Evolutionary conservation across 768 basidiomycete species (phyloP), one percentile per base, ranked within the genome.

Genomic region (Phylloporus sp.): DNA sequence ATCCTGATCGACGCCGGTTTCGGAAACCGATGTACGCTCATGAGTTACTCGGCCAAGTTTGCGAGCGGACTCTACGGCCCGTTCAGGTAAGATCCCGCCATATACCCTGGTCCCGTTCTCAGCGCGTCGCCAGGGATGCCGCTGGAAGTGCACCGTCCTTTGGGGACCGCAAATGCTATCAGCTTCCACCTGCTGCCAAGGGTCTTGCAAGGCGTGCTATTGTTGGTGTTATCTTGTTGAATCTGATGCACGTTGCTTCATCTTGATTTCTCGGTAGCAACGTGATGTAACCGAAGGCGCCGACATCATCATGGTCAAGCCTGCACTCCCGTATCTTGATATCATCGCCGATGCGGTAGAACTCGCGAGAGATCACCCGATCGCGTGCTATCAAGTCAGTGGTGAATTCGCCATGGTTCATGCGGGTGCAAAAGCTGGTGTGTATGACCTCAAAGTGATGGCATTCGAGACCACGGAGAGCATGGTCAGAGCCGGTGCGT

Each of bases 281-380:
- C 88, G 97, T 32, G 97, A 99, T 68, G 77, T 80, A 0, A 72
- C 64, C 9, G 97, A 98, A 74, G 97, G 97, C 18, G 97, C 97
- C 16, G 97, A 99, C 66, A 91, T 99, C 63, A 84, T 99, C 67
- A 98, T 99, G 95, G 93, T 99, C 66, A 99, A 99, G 67, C 97
- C 97, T 18, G 80, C 93, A 0, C 71, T 98, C 54, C 95, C 97
- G 0, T 98, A 98, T 73, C 89, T 98, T 45, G 97, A 99, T 71
- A 86, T 98, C 71, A 88, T 99, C 59, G 80, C 88, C 28, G 92
- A 97, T 63, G 92, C 91, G 15, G 81, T 85, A 4, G 71, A 84
- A 58, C 78, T 97, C 38, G 85, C 90, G 6, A 82, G 82, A 0
- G 85, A 95, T 64, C 87, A 91, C 61, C 95, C 95, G 2, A 77